Base-by-base conservation (phyloP, 371 early-diverging fungal species). In the Mortierella sp. region DNA sequence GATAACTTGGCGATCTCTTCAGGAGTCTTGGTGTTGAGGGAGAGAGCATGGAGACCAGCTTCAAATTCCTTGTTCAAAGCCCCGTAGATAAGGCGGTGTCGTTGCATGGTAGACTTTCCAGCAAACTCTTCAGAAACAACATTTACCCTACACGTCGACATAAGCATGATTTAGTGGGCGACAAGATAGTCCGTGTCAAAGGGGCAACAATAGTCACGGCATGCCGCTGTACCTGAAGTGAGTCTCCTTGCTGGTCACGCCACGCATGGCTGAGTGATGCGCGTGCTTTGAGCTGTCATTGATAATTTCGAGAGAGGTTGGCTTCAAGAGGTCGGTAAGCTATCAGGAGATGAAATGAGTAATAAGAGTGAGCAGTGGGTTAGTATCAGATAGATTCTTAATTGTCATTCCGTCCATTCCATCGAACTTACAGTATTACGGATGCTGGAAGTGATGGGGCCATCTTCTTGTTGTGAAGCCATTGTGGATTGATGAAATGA, bases 271-370 rank as follows among this genome's bases (percentile, higher is more conserved):
- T 57, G 87, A 88, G 78, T 94, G 94, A 69, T 92, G 92, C 16
- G 92, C 83, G 76, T 94, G 94, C 69, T 89, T 84, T 59, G 93
- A 90, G 13, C 93, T 92, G 71, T 94, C 94, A 75, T 94, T 94
- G 19, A 88, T 83, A 62, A 92, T 87, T 55, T 90, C 86, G 32
- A 94, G 75, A 3, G 76, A 82, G 1, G 79, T 76, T n/a, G 94
- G 94, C 10, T 85, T 70, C 32, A 92, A 74, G 28, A 85, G 83
- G 48, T 86, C 86, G 10, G 80, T 85, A 15, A 92, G 75, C 91
- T 92, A 78, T 9, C 9, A 32, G 32, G 10, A 55, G 9, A 55
- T 36, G 8, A 22, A 55, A 28, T 28, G 0, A 3, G 28, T 9
- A n/a, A 55, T 55, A 11, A 55, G 32, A 55, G 32, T 8, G 32